Conservation (phyloP, 2,329 filamentous ascomycete genomes). For the Microsporum ferrugineum region DNA sequence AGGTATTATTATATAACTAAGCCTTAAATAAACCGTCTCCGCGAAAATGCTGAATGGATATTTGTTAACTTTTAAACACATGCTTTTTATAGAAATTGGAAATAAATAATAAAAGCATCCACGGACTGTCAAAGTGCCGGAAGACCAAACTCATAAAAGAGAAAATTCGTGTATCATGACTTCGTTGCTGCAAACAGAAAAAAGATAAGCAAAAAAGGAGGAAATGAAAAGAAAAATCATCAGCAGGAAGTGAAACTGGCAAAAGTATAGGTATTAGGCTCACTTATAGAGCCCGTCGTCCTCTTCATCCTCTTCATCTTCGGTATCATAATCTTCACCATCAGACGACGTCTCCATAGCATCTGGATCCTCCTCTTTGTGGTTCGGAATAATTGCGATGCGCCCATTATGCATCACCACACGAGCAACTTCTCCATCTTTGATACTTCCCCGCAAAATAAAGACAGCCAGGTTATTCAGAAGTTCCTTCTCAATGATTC, state of each 20-base stretch:
- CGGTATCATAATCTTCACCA: slow-evolving; percentile 62
- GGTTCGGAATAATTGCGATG: slow-evolving; percentile 73
- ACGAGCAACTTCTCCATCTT: slow-evolving; percentile 70
- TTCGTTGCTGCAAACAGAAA: neutral
- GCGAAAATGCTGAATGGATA: too few species aligned
- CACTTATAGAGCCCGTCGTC: slow-evolving; percentile 51
- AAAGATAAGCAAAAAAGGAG: neutral
- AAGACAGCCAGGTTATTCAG: slow-evolving; percentile 86
- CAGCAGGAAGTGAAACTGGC: neutral
- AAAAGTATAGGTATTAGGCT: neutral
- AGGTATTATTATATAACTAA: too few species aligned
- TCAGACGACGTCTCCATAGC: slow-evolving; percentile 52
- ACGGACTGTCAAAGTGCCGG: too few species aligned
- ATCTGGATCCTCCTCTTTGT: slow-evolving; percentile 52
- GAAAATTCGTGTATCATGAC: too few species aligned
- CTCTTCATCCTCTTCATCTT: slow-evolving; percentile 60
- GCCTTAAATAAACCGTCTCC: too few species aligned
- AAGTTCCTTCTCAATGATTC: slow-evolving; percentile 94
- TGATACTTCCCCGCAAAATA: slow-evolving; percentile 72
- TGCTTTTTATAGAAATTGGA: too few species aligned
- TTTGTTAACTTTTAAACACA: too few species aligned
- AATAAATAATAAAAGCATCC: too few species aligned
- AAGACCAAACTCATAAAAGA: too few species aligned
- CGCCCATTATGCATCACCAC: slow-evolving; percentile 71
- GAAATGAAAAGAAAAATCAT: neutral